These are phyloP conservation scores for Viola pubescens DNA, from an alignment of 441 rosid genomes.

Conservation along the genomic window DNA sequence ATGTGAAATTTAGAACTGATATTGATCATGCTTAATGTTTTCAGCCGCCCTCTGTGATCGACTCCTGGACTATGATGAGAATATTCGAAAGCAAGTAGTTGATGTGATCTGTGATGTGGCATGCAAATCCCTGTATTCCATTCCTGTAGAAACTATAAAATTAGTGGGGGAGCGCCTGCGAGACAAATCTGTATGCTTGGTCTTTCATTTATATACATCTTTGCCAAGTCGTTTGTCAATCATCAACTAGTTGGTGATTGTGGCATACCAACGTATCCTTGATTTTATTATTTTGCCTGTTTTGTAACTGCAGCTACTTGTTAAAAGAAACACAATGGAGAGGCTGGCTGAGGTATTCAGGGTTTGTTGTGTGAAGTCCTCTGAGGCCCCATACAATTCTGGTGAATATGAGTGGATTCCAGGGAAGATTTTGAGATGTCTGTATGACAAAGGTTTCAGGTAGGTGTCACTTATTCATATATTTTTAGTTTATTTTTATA, in stretches of 20 bases:
- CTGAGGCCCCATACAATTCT: constrained; percentile 39
- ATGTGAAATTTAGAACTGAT: constrained; percentile 17
- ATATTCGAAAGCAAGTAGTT: constrained; percentile 93
- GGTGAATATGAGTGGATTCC: constrained; percentile 93
- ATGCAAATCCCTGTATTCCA: constrained; percentile 50
- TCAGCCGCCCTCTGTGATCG: constrained; percentile 97
- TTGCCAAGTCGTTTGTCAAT: constrained; percentile 10
- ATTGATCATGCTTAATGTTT: constrained; percentile 21
- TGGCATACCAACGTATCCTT: neutral
- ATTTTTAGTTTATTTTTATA: neutral
- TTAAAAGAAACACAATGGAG: constrained; percentile 89
- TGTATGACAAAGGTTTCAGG: constrained; percentile 97
- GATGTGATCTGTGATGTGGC: constrained; percentile 86
- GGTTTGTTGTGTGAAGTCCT: constrained; percentile 46
- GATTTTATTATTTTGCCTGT: constrained; percentile 6
- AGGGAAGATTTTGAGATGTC: constrained; percentile 89
- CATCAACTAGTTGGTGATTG: constrained; percentile 13
- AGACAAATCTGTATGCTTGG: constrained; percentile 81
- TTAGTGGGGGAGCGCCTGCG: constrained; percentile 89
- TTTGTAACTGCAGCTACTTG: constrained; percentile 53
- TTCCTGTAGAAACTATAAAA: constrained; percentile 74
- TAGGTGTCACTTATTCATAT: constrained; percentile 11
- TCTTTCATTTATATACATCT: constrained; percentile 18
- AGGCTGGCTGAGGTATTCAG: constrained; percentile 80
- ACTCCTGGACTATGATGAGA: constrained; percentile 95